Conservation (phyloP, 768 basidiomycete species). For the Favolaschia claudopus region DNA sequence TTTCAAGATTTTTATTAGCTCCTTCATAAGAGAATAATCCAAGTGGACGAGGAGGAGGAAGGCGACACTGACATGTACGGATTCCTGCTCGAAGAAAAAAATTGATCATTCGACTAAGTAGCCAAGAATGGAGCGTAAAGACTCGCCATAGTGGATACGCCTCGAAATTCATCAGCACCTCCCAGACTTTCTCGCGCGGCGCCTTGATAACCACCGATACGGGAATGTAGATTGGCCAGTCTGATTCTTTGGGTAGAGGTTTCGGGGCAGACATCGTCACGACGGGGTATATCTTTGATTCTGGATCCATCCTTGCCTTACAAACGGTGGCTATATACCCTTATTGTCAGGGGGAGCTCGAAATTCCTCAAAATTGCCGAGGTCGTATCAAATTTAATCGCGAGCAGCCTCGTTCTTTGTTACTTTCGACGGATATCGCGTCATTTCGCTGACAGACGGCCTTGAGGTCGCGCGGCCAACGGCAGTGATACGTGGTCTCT, state of each 20-base stretch:
- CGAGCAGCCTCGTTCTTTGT: no score
- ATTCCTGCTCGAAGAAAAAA: neutral
- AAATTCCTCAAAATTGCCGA: no score
- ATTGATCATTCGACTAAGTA: neutral
- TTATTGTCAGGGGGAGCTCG: no score
- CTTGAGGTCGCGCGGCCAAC: no score
- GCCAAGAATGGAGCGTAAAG: neutral
- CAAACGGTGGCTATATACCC: no score
- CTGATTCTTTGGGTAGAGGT: constrained; percentile 1
- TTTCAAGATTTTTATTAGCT: no score
- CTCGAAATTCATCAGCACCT: constrained; percentile 3
- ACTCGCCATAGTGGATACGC: constrained; percentile 4
- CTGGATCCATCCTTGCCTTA: no score
- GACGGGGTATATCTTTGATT: no score
- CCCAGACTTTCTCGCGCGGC: constrained; percentile 10
- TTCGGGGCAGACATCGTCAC: neutral
- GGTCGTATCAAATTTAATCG: no score
- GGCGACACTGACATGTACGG: constrained; percentile 4
- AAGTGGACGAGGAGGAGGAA: neutral
- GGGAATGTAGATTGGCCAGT: constrained; percentile 8
- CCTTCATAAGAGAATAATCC: neutral
- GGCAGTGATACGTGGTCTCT: no score
- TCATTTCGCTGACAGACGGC: no score
- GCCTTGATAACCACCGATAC: constrained; percentile 9
- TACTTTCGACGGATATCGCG: no score